Evolutionary conservation across 495 filamentous ascomycete genomes (phyloP).

Genomic region (Penicillium crystallinum): DNA sequence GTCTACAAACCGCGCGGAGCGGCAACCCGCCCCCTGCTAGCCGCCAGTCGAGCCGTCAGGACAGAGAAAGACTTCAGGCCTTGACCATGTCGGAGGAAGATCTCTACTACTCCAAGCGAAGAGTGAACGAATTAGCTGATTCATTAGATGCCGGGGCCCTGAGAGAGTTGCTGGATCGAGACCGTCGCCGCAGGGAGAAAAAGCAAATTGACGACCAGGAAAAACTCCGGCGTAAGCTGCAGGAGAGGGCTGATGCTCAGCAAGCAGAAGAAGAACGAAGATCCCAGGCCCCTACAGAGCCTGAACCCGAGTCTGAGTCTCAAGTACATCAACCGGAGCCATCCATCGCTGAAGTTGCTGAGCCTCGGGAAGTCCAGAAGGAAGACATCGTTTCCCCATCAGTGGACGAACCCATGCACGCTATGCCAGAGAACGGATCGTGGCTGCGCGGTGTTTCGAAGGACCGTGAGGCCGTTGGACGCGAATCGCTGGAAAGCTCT

Average conservation of each 20-base stretch:
- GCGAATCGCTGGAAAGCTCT: conserved; percentile 32
- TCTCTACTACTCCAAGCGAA: conserved; percentile 56
- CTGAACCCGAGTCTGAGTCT: not conserved
- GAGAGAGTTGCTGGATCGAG: conserved; percentile 78
- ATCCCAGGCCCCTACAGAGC: conserved; percentile 19
- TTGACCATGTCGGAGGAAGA: conserved; percentile 55
- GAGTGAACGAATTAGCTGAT: conserved; percentile 76
- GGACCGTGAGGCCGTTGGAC: conserved; percentile 15
- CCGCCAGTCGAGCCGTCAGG: conserved; percentile 27
- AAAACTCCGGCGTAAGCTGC: conserved; percentile 60
- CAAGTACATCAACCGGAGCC: not conserved
- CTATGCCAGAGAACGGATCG: conserved; percentile 19
- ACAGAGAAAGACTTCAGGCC: conserved; percentile 40
- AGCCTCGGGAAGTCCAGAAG: not conserved
- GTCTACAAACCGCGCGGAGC: conserved; percentile 37
- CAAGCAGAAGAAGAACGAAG: conserved; percentile 28
- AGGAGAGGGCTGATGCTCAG: conserved; percentile 66
- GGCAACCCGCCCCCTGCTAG: conserved; percentile 34
- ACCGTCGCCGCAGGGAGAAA: conserved; percentile 69
- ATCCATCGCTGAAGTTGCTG: not conserved
- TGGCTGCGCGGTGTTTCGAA: conserved; percentile 34
- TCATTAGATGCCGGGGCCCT: conserved; percentile 73
- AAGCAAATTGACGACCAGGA: conserved; percentile 69
- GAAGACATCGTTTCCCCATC: not conserved
- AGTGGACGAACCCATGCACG: conserved; percentile 6